A percentile compares a stretch with the other conserved stretches of the same genome.
phyloP scores from a whole-genome alignment of 108 stramenopile species.

The Fragilariopsis cylindrus region DNA sequence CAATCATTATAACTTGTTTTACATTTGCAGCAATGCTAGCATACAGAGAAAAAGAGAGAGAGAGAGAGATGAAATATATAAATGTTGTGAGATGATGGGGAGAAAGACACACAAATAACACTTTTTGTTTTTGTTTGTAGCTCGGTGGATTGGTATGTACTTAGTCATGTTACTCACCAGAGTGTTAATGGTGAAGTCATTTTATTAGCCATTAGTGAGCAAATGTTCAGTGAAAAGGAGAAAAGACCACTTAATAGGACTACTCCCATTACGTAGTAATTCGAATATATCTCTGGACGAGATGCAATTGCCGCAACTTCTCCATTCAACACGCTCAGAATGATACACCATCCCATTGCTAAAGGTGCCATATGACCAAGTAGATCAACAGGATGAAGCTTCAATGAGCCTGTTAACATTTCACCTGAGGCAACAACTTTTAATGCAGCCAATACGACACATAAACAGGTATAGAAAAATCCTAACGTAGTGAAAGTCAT shows the following conservation, averaged over 20 bases:
- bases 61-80: background rate
- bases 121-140: background rate
- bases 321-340: slow-evolving; percentile 52
- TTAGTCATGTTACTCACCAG: slow-evolving; percentile 32
- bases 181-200: slow-evolving; percentile 84
- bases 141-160: background rate
- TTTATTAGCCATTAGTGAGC: slow-evolving; percentile 83
- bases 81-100: background rate
- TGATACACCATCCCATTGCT: slow-evolving; percentile 70
- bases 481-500: slow-evolving; percentile 67
- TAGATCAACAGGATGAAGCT: slow-evolving; percentile 82
- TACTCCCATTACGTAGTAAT: slow-evolving; percentile 42
- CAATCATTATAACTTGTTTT: slow-evolving; percentile 85
- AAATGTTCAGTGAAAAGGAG: slow-evolving; percentile 82
- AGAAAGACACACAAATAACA: background rate
- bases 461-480: slow-evolving; percentile 55
- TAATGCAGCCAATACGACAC: slow-evolving; percentile 67
- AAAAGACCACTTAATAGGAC: slow-evolving; percentile 58
- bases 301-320: slow-evolving; percentile 52
- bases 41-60: background rate
- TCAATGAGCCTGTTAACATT: slow-evolving; percentile 67
- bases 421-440: slow-evolving; percentile 75
- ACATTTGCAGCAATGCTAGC: slow-evolving; percentile 79
- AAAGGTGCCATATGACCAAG: slow-evolving; percentile 83
- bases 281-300: slow-evolving; percentile 39